Evolutionary conservation across 192 early-diverging fungal species (phyloP).

Genomic region (Cetraspora pellucida): DNA sequence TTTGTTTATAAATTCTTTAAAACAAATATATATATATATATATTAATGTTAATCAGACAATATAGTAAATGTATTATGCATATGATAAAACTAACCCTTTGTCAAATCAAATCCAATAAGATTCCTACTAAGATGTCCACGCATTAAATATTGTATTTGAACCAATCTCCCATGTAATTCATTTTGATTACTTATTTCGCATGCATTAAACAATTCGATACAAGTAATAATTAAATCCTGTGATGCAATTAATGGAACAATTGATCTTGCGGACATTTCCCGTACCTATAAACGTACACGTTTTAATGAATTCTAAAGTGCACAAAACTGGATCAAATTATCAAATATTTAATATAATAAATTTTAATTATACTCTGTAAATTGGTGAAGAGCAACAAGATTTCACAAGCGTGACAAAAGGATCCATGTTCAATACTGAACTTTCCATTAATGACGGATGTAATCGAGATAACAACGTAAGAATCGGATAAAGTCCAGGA

Average conservation of each 20-base stretch:
- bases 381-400: conserved; percentile 59
- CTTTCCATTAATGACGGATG: conserved; percentile 64
- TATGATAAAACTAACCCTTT: not conserved
- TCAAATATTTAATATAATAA: not conserved
- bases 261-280: conserved; percentile 83
- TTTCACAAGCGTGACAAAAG: conserved; percentile 57
- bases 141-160: conserved; percentile 71
- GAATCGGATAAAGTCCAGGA: conserved; percentile 87
- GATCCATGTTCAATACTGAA: conserved; percentile 40
- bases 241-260: conserved; percentile 74
- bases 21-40: not conserved
- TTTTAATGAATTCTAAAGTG: not conserved
- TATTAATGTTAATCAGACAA: not conserved
- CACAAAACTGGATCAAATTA: not conserved
- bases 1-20: conserved; percentile 9
- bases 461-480: conserved; percentile 82
- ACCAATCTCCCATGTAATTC: conserved; percentile 74
- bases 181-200: conserved; percentile 60
- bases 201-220: conserved; percentile 48
- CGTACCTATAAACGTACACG: conserved; percentile 65
- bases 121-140: conserved; percentile 60
- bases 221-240: conserved; percentile 59
- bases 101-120: conserved; percentile 44
- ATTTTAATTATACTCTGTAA: conserved; percentile 46
- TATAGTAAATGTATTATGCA: not conserved